Percentiles rank a stretch among this genome's conserved stretches.
These are phyloP conservation scores for Clonostachys rhizophaga DNA, from an alignment of 2,329 filamentous ascomycete species.

Conservation along the genomic window DNA sequence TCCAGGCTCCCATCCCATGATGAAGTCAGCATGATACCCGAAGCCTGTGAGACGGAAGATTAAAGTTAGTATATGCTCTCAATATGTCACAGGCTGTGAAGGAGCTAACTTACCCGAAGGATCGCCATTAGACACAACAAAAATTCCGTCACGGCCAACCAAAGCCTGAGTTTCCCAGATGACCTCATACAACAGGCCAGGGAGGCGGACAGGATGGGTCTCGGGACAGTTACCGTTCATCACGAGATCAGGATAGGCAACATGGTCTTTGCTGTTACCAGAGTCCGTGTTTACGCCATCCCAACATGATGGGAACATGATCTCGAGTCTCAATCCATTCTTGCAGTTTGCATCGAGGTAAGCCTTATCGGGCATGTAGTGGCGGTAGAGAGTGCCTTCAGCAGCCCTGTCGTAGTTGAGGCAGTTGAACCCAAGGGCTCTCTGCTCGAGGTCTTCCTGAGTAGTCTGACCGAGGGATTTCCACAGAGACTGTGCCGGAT, in stretches of 20 bases:
- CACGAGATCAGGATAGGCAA: slow-evolving; percentile 74
- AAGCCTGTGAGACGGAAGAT: slow-evolving; percentile 41
- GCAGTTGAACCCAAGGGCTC: slow-evolving; percentile 92
- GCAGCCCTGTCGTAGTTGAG: slow-evolving; percentile 67
- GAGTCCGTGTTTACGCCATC: slow-evolving; percentile 59
- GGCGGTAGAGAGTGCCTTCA: slow-evolving; percentile 75
- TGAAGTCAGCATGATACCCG: slow-evolving; percentile 77
- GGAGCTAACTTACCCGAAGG: slow-evolving; percentile 50
- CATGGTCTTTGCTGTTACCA: slow-evolving; percentile 55
- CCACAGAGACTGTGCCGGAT: slow-evolving; percentile 69
- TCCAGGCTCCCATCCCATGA: slow-evolving; percentile 68
- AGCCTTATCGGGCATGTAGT: slow-evolving; percentile 73
- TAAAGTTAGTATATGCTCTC: slow-evolving; percentile 3
- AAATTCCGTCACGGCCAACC: slow-evolving; percentile 57
- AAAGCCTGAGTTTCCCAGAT: slow-evolving; percentile 75
- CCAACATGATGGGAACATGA: slow-evolving; percentile 90
- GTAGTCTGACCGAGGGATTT: slow-evolving; percentile 51
- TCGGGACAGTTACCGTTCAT: slow-evolving; percentile 73
- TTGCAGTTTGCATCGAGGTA: slow-evolving; percentile 77
- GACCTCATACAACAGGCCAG: slow-evolving; percentile 78
- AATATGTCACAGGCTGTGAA: background rate
- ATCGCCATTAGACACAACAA: slow-evolving; percentile 76
- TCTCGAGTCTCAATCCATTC: slow-evolving; percentile 77
- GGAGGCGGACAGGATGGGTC: slow-evolving; percentile 62
- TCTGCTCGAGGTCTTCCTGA: slow-evolving; percentile 69